Evolutionary conservation across 1,284 basidiomycete species (phyloP).

Genomic region (Violaceomyces palustris): DNA sequence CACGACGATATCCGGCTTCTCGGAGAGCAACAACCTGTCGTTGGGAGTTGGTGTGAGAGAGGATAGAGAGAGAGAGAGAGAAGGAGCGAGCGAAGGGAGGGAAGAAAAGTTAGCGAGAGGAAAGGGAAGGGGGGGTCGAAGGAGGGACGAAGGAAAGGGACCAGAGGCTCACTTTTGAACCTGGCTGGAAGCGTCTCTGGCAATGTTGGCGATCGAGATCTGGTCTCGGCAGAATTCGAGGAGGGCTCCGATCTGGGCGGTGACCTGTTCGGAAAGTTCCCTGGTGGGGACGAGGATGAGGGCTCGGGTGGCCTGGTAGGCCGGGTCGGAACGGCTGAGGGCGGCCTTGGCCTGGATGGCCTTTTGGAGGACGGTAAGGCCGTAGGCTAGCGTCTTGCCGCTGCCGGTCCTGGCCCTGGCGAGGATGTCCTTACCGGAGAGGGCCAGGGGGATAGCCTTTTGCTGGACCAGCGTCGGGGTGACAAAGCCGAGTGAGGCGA

Average conservation of each 20-base stretch:
- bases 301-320: slow-evolving; percentile 65
- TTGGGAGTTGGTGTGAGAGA: too few species aligned
- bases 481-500: slow-evolving; percentile 76
- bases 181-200: slow-evolving; percentile 60
- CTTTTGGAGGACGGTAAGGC: slow-evolving; percentile 83
- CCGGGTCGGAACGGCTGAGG: slow-evolving; percentile 51
- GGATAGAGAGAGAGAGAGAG: too few species aligned
- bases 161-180: too few species aligned
- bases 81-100: too few species aligned
- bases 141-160: too few species aligned
- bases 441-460: slow-evolving; percentile 72
- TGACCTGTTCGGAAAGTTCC: slow-evolving; percentile 87
- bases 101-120: too few species aligned
- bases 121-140: too few species aligned
- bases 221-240: slow-evolving; percentile 69
- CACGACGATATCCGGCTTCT: slow-evolving; percentile 86
- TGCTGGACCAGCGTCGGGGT: slow-evolving; percentile 74
- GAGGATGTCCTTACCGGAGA: slow-evolving; percentile 86
- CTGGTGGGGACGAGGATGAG: slow-evolving; percentile 89
- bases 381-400: slow-evolving; percentile 96
- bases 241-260: slow-evolving; percentile 65
- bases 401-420: slow-evolving; percentile 90
- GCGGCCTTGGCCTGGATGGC: slow-evolving; percentile 70
- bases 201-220: slow-evolving; percentile 72
- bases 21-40: slow-evolving; percentile 74